Conservation (phyloP, 2,329 filamentous ascomycete species). For the Metarhizium sp. region DNA sequence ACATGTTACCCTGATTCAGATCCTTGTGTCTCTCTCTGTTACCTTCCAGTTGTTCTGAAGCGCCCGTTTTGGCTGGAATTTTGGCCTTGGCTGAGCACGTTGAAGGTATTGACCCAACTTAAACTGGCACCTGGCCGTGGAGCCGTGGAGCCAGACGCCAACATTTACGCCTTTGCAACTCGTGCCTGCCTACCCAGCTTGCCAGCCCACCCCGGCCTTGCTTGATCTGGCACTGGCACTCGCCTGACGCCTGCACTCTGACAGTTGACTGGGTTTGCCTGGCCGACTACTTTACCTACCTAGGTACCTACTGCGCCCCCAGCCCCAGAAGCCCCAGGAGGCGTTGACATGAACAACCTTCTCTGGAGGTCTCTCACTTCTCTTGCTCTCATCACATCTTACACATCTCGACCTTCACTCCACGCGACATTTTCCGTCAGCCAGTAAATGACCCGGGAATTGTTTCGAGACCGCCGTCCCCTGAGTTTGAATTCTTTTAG, state of each 20-base stretch:
- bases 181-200: neutral
- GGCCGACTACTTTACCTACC: neutral
- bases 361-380: neutral
- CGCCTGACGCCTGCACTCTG: neutral
- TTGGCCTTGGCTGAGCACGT: no score
- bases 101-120: no score
- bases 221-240: neutral
- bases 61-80: no score
- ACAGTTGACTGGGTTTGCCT: neutral
- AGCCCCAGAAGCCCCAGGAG: neutral
- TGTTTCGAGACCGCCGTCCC: neutral
- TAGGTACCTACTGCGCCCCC: neutral
- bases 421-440: neutral
- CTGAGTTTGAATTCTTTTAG: neutral
- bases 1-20: no score
- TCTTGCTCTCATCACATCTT: neutral
- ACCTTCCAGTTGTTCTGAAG: no score
- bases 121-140: neutral
- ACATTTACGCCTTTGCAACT: neutral
- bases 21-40: no score
- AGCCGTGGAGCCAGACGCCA: neutral
- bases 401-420: neutral
- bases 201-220: neutral
- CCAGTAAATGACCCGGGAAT: neutral
- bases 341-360: neutral